These are phyloP conservation scores for Ogataea siamensis DNA, from an alignment of 805 yeast genomes.

Conservation along the genomic window DNA sequence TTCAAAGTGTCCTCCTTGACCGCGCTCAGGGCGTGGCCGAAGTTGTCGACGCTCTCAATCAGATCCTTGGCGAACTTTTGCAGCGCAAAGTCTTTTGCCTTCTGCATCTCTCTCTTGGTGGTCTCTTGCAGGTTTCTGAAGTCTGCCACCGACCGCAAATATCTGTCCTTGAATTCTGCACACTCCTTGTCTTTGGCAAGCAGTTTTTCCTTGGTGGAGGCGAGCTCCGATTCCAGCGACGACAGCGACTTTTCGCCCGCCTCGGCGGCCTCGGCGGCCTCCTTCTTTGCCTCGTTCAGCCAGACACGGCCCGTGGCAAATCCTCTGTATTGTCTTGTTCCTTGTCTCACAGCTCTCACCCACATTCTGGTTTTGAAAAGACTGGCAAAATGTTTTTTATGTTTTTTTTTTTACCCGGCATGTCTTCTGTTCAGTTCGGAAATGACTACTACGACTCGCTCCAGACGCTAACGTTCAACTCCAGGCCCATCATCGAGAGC, in stretches of 20 bases:
- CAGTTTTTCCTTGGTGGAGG: conserved; percentile 50
- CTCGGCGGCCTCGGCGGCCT: conserved; percentile 11
- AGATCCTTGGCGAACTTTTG: conserved; percentile 90
- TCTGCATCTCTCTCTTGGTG: conserved; percentile 81
- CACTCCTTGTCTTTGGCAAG: conserved; percentile 65
- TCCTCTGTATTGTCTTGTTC: conserved; percentile 18
- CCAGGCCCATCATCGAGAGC: conserved; percentile 84
- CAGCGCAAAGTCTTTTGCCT: conserved; percentile 85
- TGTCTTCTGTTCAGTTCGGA: conserved; percentile 32
- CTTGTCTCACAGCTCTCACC: conserved; percentile 6
- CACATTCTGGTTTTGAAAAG: conserved; percentile 5
- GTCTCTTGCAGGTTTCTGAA: conserved; percentile 90
- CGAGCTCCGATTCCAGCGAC: conserved; percentile 32
- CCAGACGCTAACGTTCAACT: conserved; percentile 78
- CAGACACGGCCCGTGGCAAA: conserved; percentile 23
- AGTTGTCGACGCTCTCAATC: conserved; percentile 86
- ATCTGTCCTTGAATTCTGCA: conserved; percentile 79
- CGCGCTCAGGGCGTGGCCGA: conserved; percentile 77
- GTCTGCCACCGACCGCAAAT: conserved; percentile 83
- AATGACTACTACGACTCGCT: conserved; percentile 72
- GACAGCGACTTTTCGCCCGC: conserved; percentile 19
- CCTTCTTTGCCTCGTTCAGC: conserved; percentile 33
- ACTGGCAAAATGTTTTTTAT: neutral
- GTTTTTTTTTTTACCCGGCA: conserved; percentile 13
- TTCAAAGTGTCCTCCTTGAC: conserved; percentile 62